Evolutionary conservation across 139 green algal species (phyloP).

Genomic region (Coelastrella sp.): DNA sequence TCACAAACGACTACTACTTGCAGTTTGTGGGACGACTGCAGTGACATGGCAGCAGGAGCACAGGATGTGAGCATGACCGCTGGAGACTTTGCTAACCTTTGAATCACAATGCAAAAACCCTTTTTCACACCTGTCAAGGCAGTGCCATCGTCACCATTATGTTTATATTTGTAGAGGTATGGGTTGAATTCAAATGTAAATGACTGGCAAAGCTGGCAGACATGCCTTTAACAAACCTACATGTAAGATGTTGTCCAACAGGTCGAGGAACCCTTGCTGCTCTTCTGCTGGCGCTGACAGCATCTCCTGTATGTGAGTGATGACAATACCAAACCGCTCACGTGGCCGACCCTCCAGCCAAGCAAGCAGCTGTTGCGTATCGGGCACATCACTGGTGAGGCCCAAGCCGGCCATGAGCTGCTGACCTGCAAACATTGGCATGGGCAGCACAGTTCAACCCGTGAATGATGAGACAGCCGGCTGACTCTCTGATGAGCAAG

Average conservation of each 20-base stretch:
- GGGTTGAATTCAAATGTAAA: too few species aligned
- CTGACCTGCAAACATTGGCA: constrained; percentile 16
- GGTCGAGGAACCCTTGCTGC: constrained; percentile 40
- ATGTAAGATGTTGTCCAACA: constrained; percentile 47
- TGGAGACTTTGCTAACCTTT: too few species aligned
- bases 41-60: not conserved
- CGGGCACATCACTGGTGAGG: constrained; percentile 38
- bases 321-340: constrained; percentile 48
- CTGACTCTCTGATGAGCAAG: too few species aligned
- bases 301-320: constrained; percentile 43
- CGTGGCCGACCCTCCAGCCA: constrained; percentile 50
- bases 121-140: too few species aligned
- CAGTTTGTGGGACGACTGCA: constrained; percentile 42
- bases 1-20: constrained; percentile 44
- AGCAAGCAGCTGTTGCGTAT: constrained; percentile 36
- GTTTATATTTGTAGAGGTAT: too few species aligned
- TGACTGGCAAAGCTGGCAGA: not conserved
- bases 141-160: too few species aligned
- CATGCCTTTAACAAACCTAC: constrained; percentile 1
- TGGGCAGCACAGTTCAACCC: too few species aligned
- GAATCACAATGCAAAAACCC: too few species aligned
- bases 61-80: not conserved
- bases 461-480: too few species aligned
- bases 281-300: constrained; percentile 40
- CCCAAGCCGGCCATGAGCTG: constrained; percentile 45